Evolutionary conservation across 176 grass and related monocot species (phyloP).

Genomic region (Paspalum notatum): DNA sequence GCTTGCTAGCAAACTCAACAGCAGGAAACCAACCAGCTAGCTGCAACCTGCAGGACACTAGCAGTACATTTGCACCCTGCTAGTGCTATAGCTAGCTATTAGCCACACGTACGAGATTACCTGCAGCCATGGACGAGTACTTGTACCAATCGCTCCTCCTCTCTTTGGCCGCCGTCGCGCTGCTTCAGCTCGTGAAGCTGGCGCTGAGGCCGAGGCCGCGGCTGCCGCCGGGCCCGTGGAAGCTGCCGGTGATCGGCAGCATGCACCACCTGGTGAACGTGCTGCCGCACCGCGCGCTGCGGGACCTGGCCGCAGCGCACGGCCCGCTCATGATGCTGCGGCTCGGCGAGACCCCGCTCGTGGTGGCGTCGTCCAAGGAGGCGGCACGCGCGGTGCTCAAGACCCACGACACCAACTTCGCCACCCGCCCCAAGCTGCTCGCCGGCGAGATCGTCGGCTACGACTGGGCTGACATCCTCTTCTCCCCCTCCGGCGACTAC

Average conservation of each 20-base stretch:
- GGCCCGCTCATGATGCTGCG: constrained; percentile 56
- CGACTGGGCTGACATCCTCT: constrained; percentile 56
- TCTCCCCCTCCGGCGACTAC: constrained; percentile 59
- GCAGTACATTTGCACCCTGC: no score
- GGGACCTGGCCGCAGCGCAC: constrained; percentile 29
- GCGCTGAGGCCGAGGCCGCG: not conserved
- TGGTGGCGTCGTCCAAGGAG: constrained; percentile 50
- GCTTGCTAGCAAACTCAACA: no score
- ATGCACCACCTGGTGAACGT: constrained; percentile 59
- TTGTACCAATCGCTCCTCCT: constrained; percentile 28
- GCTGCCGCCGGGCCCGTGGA: constrained; percentile 52
- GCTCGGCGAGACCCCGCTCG: constrained; percentile 41
- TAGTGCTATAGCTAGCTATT: no score
- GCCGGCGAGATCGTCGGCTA: constrained; percentile 56
- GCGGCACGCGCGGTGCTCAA: constrained; percentile 52
- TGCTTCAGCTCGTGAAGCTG: constrained; percentile 42
- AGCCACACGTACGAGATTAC: no score
- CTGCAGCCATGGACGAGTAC: constrained; percentile 40
- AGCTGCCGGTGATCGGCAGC: constrained; percentile 57
- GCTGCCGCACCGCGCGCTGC: constrained; percentile 43
- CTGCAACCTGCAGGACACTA: no score
- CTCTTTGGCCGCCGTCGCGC: constrained; percentile 3
- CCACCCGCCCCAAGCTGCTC: constrained; percentile 51
- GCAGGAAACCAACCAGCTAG: no score
- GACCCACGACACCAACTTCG: constrained; percentile 63